Conservation (phyloP, 305 asterid species). For the Fraxinus floribunda region DNA sequence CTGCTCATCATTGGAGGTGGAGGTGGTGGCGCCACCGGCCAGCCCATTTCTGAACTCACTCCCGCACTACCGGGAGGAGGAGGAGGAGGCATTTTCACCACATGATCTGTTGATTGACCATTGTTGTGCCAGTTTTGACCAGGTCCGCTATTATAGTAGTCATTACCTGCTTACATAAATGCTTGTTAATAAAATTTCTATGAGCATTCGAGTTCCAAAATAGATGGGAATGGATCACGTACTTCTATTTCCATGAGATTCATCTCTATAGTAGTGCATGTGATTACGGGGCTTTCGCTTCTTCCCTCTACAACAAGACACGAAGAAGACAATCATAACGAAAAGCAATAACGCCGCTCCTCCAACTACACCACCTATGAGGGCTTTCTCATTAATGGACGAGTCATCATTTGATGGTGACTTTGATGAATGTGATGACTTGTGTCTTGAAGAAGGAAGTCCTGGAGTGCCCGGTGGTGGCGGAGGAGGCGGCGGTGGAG, state of each 20-base stretch:
- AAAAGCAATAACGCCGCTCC: constrained; percentile 57
- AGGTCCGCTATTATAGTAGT: constrained; percentile 33
- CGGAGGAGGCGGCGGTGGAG: constrained; percentile 32
- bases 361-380: constrained; percentile 54
- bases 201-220: not conserved
- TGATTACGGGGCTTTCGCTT: constrained; percentile 47
- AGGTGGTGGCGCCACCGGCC: constrained; percentile 37
- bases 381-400: constrained; percentile 23
- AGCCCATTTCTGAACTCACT: constrained; percentile 57
- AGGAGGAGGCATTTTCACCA: constrained; percentile 47
- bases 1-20: constrained; percentile 64
- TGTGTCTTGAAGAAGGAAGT: constrained; percentile 21
- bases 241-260: constrained; percentile 46
- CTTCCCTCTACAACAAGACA: constrained; percentile 45
- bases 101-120: constrained; percentile 38
- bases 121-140: constrained; percentile 45
- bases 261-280: constrained; percentile 53
- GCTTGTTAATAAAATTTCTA: not conserved
- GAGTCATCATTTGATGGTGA: constrained; percentile 17
- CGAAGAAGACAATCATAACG: constrained; percentile 42
- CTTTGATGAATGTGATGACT: constrained; percentile 20
- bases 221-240: constrained; percentile 1
- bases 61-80: constrained; percentile 40
- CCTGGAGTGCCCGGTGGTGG: constrained; percentile 27
- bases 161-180: constrained; percentile 30